phyloP scores from a whole-genome alignment of 352 stramenopile species.

The Hyaloperonospora brassicae region DNA sequence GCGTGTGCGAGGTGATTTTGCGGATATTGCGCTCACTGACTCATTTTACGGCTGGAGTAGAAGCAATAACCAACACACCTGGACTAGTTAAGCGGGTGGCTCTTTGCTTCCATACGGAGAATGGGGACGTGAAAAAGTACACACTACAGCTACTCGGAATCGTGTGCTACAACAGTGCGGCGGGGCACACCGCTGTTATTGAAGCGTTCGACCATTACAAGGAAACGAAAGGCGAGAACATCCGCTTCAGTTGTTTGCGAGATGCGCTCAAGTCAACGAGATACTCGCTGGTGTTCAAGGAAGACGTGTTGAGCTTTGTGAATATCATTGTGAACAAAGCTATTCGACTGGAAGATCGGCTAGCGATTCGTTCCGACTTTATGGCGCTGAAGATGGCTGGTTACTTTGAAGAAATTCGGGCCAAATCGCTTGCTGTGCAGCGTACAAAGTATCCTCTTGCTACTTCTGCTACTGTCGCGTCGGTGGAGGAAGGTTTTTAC shows the following conservation, averaged over 20 bases:
- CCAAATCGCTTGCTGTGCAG: slow-evolving; percentile 73
- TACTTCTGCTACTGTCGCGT: slow-evolving; percentile 28
- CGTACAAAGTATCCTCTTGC: slow-evolving; percentile 55
- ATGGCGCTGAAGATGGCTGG: slow-evolving; percentile 78
- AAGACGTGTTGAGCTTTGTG: slow-evolving; percentile 83
- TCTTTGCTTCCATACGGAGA: slow-evolving; percentile 81
- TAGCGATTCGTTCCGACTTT: slow-evolving; percentile 78
- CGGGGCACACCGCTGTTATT: slow-evolving; percentile 67
- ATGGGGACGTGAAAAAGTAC: slow-evolving; percentile 75
- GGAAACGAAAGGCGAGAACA: slow-evolving; percentile 68
- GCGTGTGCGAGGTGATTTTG: slow-evolving; percentile 67
- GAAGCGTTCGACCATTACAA: slow-evolving; percentile 81
- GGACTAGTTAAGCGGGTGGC: slow-evolving; percentile 73
- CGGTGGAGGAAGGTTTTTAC: slow-evolving; percentile 14
- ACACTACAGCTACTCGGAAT: slow-evolving; percentile 77
- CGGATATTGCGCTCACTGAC: slow-evolving; percentile 69
- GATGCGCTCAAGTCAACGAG: slow-evolving; percentile 75
- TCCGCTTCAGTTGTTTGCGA: slow-evolving; percentile 74
- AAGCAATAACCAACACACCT: slow-evolving; percentile 73
- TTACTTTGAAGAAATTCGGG: slow-evolving; percentile 83
- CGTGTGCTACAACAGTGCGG: slow-evolving; percentile 83
- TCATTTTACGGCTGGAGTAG: slow-evolving; percentile 69
- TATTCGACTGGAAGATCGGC: slow-evolving; percentile 68
- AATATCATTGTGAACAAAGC: slow-evolving; percentile 88
- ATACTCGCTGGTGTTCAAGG: slow-evolving; percentile 83